Percentiles rank a stretch among this genome's conserved stretches.
Evolutionary conservation across 345 rosid genomes (phyloP).

Genomic region (Eucalyptus curtisii): DNA sequence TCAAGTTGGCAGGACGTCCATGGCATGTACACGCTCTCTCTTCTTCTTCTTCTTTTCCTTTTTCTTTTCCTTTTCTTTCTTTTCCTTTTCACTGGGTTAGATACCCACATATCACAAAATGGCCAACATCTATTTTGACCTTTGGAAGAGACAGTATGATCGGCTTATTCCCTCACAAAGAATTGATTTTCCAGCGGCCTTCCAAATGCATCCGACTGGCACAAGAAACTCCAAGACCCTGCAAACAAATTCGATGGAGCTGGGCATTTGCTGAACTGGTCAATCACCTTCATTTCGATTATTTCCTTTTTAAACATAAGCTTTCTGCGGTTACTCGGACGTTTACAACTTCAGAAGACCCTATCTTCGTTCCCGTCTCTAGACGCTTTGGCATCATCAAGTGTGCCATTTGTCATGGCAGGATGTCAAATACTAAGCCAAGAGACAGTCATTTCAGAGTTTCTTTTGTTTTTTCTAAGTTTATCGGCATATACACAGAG

Average conservation of each 20-base stretch:
- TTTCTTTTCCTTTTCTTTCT: background rate
- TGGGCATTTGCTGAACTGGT: background rate
- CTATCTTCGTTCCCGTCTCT: background rate
- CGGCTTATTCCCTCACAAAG: background rate
- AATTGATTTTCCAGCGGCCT: background rate
- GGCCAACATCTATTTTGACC: background rate
- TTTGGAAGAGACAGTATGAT: background rate
- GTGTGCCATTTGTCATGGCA: background rate
- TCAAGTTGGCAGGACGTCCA: background rate
- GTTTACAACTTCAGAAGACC: background rate
- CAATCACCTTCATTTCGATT: background rate
- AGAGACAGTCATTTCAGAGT: background rate
- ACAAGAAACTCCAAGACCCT: background rate
- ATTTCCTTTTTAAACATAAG: background rate
- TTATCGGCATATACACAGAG: background rate
- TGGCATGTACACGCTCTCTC: background rate
- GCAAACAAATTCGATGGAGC: background rate
- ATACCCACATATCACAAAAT: background rate
- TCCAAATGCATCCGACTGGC: background rate
- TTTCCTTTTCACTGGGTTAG: background rate
- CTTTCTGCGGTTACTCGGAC: background rate
- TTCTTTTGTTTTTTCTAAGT: background rate
- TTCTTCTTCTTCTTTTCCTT: too few species aligned
- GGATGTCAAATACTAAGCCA: background rate
- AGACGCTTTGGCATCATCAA: background rate